phyloP scores from a whole-genome alignment of 2,329 filamentous ascomycete species.

The Exophiala sp. region DNA sequence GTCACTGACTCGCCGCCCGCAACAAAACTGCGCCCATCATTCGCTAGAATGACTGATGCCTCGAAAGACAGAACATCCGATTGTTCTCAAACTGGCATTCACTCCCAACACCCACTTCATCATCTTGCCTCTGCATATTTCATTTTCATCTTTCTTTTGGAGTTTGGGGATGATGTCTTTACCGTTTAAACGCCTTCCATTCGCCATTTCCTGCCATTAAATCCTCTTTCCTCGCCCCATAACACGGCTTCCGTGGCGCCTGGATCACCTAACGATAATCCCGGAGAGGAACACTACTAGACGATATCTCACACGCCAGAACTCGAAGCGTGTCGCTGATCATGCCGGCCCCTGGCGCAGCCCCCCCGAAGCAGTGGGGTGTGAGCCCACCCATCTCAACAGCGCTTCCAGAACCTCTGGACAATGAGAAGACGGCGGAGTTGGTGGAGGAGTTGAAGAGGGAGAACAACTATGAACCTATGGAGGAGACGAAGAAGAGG shows the following conservation, averaged over 20 bases:
- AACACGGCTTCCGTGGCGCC: not conserved
- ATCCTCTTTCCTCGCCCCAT: not conserved
- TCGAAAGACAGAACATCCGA: not conserved
- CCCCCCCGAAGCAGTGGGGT: constrained; percentile 52
- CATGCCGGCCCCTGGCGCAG: constrained; percentile 11
- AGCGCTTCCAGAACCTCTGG: constrained; percentile 66
- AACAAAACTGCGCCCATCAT: not conserved
- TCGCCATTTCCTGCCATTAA: constrained; percentile 12
- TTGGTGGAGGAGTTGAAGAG: constrained; percentile 77
- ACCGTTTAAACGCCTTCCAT: constrained; percentile 12
- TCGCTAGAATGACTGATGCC: not conserved
- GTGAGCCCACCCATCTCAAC: constrained; percentile 79
- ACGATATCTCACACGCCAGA: not conserved
- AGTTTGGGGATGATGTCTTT: constrained; percentile 25
- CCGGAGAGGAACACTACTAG: not conserved
- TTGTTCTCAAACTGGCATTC: constrained; percentile 10
- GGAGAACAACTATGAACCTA: constrained; percentile 86
- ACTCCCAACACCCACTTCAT: constrained; percentile 2
- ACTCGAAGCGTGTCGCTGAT: not conserved
- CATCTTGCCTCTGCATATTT: constrained; percentile 16
- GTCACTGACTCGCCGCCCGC: not conserved
- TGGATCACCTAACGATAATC: not conserved
- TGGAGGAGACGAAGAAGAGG: constrained; percentile 74
- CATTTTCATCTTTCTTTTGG: constrained; percentile 22
- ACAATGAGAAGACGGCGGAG: constrained; percentile 69